Percentiles rank a stretch among this genome's conserved stretches.
Conservation (phyloP, 1,284 basidiomycete genomes). For the Sanghuangporus baumii region DNA sequence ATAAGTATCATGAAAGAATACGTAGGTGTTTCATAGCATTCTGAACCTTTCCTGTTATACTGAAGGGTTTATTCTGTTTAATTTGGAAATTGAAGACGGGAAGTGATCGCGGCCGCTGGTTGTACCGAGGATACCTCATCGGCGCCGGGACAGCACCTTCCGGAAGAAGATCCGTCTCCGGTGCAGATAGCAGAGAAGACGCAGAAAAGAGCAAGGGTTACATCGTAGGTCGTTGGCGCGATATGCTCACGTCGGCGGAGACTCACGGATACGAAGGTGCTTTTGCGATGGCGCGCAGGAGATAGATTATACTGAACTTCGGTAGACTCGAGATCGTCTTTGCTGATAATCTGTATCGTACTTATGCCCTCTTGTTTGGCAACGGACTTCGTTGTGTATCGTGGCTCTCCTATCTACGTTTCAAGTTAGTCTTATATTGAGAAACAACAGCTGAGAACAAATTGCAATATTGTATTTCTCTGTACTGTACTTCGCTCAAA, state of each 20-base stretch:
- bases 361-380: neutral
- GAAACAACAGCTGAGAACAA: too few relatives aligned
- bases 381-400: neutral
- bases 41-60: neutral
- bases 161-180: neutral
- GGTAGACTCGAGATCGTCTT: neutral
- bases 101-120: constrained; percentile 66
- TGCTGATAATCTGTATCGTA: neutral
- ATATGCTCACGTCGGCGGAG: constrained; percentile 53
- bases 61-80: neutral
- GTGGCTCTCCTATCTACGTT: too few relatives aligned
- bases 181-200: neutral
- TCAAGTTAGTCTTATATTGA: too few relatives aligned
- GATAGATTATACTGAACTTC: constrained; percentile 27
- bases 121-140: constrained; percentile 71
- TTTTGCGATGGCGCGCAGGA: constrained; percentile 64
- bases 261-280: constrained; percentile 68
- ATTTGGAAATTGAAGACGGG: constrained; percentile 39
- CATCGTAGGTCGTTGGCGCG: constrained; percentile 69
- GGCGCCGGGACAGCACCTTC: constrained; percentile 33
- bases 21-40: constrained; percentile 39
- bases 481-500: too few relatives aligned
- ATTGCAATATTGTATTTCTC: too few relatives aligned
- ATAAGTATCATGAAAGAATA: constrained; percentile 71
- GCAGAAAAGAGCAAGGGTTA: constrained; percentile 38